Conservation (phyloP, 2,329 filamentous ascomycete genomes). For the Aspergillus pseudoglaucus region DNA sequence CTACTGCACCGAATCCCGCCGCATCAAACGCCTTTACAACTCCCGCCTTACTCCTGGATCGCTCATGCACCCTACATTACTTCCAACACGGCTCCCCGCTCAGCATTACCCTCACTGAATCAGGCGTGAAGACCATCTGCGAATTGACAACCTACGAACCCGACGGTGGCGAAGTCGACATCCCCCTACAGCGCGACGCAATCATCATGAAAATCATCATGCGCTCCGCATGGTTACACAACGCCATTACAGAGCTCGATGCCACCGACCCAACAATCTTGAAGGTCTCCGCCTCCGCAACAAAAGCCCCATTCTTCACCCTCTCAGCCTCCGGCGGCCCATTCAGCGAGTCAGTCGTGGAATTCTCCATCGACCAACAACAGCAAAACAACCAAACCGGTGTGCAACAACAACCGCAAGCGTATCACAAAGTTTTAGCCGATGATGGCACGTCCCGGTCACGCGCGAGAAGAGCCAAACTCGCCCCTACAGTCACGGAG, state of each 20-base stretch:
- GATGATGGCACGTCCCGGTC: slow-evolving; percentile 31
- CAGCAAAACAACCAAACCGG: slow-evolving; percentile 10
- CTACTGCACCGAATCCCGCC: slow-evolving; percentile 31
- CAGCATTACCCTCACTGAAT: slow-evolving; percentile 78
- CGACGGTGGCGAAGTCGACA: slow-evolving; percentile 52
- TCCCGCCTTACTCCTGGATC: slow-evolving; percentile 73
- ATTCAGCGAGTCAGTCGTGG: slow-evolving; percentile 55
- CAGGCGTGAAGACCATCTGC: slow-evolving; percentile 80
- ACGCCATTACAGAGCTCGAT: slow-evolving; percentile 48
- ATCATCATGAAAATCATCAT: slow-evolving; percentile 92
- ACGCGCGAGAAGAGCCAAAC: slow-evolving; percentile 27
- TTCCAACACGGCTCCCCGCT: slow-evolving; percentile 67
- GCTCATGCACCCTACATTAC: slow-evolving; percentile 81
- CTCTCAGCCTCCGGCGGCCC: slow-evolving; percentile 59
- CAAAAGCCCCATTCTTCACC: slow-evolving; percentile 61
- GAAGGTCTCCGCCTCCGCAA: slow-evolving; percentile 59
- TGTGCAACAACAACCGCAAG: slow-evolving; percentile 17
- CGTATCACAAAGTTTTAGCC: slow-evolving; percentile 27
- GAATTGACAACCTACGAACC: slow-evolving; percentile 83
- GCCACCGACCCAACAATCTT: slow-evolving; percentile 66
- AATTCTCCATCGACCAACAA: slow-evolving; percentile 48
- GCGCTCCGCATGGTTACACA: slow-evolving; percentile 51
- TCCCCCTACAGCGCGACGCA: slow-evolving; percentile 76
- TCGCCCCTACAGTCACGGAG: slow-evolving; percentile 41
- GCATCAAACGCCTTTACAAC: slow-evolving; percentile 71